phyloP scores from a whole-genome alignment of 805 yeast species.

The Maudiozyma bulderi region DNA sequence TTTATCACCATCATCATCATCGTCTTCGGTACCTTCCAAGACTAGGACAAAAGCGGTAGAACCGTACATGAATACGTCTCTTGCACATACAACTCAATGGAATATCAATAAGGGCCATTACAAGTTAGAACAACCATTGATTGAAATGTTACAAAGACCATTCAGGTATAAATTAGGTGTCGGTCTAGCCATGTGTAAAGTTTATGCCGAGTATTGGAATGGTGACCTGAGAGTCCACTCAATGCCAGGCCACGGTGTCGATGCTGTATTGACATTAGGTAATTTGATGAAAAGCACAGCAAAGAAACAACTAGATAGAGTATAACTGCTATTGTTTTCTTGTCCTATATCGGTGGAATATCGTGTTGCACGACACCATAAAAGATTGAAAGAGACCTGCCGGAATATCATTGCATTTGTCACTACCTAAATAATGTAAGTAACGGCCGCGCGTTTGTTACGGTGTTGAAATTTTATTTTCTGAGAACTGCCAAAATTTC shows the following conservation, averaged over 20 bases:
- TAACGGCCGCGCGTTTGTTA: no score
- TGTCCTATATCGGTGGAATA: not conserved
- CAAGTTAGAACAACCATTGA: constrained; percentile 39
- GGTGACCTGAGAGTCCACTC: constrained; percentile 78
- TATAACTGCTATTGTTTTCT: constrained; percentile 18
- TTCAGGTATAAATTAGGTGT: constrained; percentile 70
- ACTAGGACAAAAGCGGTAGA: constrained; percentile 3
- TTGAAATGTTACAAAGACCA: constrained; percentile 60
- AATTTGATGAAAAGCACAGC: constrained; percentile 64
- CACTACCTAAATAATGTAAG: no score
- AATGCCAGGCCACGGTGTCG: constrained; percentile 86
- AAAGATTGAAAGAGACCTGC: no score
- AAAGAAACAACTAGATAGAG: constrained; percentile 62
- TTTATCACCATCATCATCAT: not conserved
- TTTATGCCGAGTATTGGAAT: constrained; percentile 94
- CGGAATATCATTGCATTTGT: no score
- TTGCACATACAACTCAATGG: constrained; percentile 27
- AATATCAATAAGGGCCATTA: constrained; percentile 17
- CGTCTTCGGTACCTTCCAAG: not conserved
- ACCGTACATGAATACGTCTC: constrained; percentile 32
- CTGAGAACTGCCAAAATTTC: no score
- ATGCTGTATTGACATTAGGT: constrained; percentile 69
- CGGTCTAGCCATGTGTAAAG: constrained; percentile 86
- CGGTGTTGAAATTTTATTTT: no score
- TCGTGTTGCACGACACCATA: not conserved